These are phyloP conservation scores for Cercis canadensis DNA, from an alignment of 306 rosid genomes.

Conservation along the genomic window DNA sequence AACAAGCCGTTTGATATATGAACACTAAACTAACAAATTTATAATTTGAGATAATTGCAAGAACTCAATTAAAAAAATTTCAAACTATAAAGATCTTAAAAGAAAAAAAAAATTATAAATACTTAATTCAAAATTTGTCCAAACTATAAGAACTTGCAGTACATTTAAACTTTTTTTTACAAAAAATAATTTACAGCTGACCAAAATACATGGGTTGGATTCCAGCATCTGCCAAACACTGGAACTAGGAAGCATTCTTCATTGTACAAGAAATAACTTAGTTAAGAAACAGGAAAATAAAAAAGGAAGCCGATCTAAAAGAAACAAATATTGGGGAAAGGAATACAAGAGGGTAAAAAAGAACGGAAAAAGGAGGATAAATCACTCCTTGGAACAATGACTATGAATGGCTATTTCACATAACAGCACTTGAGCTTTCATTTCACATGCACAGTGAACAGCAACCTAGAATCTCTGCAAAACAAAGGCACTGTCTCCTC, in stretches of 20 bases:
- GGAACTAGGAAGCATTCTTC: constrained; percentile 30
- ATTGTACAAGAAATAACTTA: background rate
- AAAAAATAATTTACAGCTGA: background rate
- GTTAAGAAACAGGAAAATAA: background rate
- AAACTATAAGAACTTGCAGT: no score
- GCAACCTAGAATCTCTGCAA: constrained; percentile 1
- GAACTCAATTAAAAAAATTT: no score
- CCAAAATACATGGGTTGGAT: constrained; percentile 25
- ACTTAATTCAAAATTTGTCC: no score
- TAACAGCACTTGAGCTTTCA: constrained; percentile 31
- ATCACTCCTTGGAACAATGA: constrained; percentile 8
- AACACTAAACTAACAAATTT: no score
- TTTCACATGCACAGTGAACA: constrained; percentile 18
- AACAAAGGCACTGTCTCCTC: background rate
- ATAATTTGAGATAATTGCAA: no score
- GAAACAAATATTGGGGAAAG: background rate
- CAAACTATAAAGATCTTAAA: no score
- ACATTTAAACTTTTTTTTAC: no score
- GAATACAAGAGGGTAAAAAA: background rate
- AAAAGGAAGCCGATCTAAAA: background rate
- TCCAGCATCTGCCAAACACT: constrained; percentile 27
- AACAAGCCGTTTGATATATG: no score
- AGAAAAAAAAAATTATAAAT: no score
- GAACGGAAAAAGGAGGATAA: constrained; percentile 12
- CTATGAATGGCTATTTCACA: constrained; percentile 19